Conservation (phyloP, 345 rosid species). For the Ricinus communis region DNA sequence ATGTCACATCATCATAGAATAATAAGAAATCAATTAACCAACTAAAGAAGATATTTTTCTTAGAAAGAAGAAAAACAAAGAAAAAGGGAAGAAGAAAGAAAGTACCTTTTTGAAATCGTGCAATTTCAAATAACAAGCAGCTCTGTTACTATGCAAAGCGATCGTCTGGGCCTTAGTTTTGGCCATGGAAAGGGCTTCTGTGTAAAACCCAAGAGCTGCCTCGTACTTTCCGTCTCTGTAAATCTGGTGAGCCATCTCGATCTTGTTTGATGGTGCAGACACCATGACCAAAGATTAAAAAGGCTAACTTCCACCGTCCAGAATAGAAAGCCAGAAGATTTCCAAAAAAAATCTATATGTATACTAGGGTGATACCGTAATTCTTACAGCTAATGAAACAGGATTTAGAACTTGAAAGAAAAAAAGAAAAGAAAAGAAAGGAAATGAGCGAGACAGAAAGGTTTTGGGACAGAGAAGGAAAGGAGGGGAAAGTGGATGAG, state of each 20-base stretch:
- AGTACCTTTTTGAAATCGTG: conserved; percentile 74
- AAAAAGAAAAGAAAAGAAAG: not conserved
- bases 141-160: conserved; percentile 89
- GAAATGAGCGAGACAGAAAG: not conserved
- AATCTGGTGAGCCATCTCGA: conserved; percentile 84
- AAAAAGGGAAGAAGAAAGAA: not conserved
- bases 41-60: too few species aligned
- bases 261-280: conserved; percentile 55
- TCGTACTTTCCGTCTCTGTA: conserved; percentile 70
- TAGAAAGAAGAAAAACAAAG: not conserved
- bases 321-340: not conserved
- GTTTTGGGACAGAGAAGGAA: not conserved
- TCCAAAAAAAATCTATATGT: not conserved
- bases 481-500: not conserved
- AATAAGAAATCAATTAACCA: too few species aligned
- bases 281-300: conserved; percentile 37
- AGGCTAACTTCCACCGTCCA: conserved; percentile 12
- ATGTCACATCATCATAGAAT: too few species aligned
- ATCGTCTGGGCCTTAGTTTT: conserved; percentile 74
- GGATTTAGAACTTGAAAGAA: not conserved
- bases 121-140: conserved; percentile 83
- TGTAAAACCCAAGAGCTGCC: conserved; percentile 69
- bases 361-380: too few species aligned
- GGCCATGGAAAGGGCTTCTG: conserved; percentile 73
- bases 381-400: not conserved